Evolutionary conservation across 306 rosid species (phyloP).

Genomic region (Spatholobus suberectus): DNA sequence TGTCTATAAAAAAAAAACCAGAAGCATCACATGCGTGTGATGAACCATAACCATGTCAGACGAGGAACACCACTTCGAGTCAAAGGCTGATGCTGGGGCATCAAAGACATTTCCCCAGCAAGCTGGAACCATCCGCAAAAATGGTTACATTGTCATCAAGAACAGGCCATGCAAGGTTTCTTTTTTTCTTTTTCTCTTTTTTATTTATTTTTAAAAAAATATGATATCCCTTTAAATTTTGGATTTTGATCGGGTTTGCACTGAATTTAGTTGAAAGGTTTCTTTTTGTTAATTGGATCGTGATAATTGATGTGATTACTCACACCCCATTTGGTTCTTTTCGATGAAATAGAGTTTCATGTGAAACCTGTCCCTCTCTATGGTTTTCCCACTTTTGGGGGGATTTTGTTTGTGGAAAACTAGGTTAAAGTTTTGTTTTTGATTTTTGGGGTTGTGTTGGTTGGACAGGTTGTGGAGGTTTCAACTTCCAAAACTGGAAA

Average conservation of each 20-base stretch:
- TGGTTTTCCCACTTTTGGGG: background rate
- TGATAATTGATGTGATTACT: background rate
- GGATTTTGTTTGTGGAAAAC: background rate
- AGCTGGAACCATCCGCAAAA: conserved; percentile 96
- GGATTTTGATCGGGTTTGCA: background rate
- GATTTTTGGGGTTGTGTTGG: background rate
- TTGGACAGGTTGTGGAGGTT: conserved; percentile 90
- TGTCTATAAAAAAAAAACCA: background rate
- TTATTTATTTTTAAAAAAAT: background rate
- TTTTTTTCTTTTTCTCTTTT: background rate
- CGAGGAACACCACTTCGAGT: conserved; percentile 98
- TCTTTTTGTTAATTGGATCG: background rate
- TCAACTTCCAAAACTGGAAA: conserved; percentile 97
- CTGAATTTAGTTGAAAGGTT: background rate
- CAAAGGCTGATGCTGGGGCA: conserved; percentile 98
- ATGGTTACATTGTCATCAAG: conserved; percentile 90
- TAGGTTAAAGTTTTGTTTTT: conserved; percentile 1
- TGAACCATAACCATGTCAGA: conserved; percentile 65
- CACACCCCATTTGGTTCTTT: background rate
- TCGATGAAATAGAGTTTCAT: background rate
- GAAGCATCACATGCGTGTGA: background rate
- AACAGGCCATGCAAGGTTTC: conserved; percentile 96
- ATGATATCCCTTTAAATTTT: background rate
- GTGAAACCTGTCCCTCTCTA: background rate
- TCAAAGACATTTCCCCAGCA: conserved; percentile 97